These are phyloP conservation scores for Populus ilicifolia DNA, from an alignment of 345 rosid species.

Conservation along the genomic window DNA sequence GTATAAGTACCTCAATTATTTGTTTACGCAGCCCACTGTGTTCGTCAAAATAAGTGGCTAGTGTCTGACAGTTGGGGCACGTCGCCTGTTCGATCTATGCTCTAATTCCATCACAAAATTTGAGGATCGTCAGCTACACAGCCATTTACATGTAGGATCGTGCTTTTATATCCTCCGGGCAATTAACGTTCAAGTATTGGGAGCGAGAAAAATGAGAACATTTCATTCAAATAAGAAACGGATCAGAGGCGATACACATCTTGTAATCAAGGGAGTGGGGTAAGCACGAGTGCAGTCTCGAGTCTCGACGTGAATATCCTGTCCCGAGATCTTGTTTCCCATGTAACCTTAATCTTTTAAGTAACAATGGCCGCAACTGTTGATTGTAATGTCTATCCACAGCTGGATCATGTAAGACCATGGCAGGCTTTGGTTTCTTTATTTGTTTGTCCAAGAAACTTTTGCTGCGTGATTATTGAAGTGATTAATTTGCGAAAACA, in stretches of 20 bases:
- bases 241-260: neutral
- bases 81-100: neutral
- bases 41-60: neutral
- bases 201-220: too few relatives aligned
- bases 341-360: neutral
- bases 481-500: neutral
- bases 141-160: neutral
- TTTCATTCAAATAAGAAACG: neutral
- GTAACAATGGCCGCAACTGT: neutral
- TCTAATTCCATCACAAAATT: neutral
- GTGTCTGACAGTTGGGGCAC: neutral
- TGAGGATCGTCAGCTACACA: neutral
- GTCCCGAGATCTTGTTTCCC: neutral
- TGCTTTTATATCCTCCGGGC: too few relatives aligned
- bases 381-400: slow-evolving; percentile 16
- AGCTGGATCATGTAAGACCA: neutral
- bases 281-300: neutral
- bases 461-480: neutral
- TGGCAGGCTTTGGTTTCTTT: neutral
- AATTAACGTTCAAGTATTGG: too few relatives aligned
- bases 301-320: neutral
- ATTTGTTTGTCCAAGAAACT: neutral
- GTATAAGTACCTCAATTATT: neutral
- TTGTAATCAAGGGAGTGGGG: neutral
- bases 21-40: neutral